Evolutionary conservation across 2,329 filamentous ascomycete genomes (phyloP), one percentile per base, ranked within the genome.

Genomic region (Tolypocladium sp.): DNA sequence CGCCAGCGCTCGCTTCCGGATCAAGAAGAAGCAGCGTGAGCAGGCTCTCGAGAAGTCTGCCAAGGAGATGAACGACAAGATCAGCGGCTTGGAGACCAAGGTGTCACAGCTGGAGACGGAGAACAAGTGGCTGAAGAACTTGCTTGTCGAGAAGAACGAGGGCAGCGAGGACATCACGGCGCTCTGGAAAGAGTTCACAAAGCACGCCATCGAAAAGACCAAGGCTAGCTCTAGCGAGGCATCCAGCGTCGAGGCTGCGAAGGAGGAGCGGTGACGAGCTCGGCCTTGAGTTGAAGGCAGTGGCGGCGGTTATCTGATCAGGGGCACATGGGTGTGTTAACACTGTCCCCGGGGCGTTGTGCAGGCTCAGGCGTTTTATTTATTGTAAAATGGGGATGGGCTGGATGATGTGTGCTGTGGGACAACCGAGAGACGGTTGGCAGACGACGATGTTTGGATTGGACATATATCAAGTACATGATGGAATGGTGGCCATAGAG

Each of bases 21-120:
- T 94, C 71, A 96, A 96, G 85, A 96, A 96, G 87, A 96, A 96
- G 84, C 90, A 94, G 76, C 88, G 91, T 56, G 91, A 96, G 78
- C 89, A 92, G 73, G 88, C 90, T 10, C 84, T 95, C 57, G 90
- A 93, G 74, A 86, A 85, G 68, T 88, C 85, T 4, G 87, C 91
- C 67, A 91, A 92, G 74, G 91, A 95, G 65, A 90, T 93, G 76
- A 84, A 84, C 35, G 89, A 94, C 53, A 92, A 92, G 76, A 89
- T 92, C 57, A 79, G 83, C 22, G 78, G 79, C 22, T 81, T 96
- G 8, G 90, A 95, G 74, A 81, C 81, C 67, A 85, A 85, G 60
- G 87, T 94, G 58, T 82, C 83, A 60, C 87, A 91, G 68, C 82
- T 93, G n/a, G 88, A 91, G 76, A 89, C 87, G 66, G 88, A 92